Conservation (phyloP, 345 rosid species). For the Brassica nigra region DNA sequence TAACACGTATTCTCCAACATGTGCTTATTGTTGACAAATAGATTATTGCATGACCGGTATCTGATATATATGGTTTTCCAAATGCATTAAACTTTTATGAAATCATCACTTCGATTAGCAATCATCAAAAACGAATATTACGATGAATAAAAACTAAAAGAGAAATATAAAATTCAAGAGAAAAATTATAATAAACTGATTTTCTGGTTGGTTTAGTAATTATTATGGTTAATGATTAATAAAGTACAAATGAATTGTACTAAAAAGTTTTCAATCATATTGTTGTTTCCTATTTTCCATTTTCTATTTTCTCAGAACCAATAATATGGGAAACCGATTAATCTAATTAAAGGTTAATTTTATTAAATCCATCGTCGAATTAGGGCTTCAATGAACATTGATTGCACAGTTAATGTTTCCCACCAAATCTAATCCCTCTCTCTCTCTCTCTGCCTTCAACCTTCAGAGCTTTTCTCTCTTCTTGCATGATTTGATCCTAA, state of each 20-base stretch:
- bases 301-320: neutral
- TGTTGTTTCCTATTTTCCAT: too few relatives aligned
- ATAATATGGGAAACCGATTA: neutral
- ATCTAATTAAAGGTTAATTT: neutral
- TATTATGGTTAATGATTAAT: neutral
- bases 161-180: too few relatives aligned
- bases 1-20: too few relatives aligned
- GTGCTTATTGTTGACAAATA: too few relatives aligned
- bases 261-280: neutral
- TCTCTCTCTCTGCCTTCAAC: slow-evolving; percentile 29
- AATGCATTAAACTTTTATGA: neutral
- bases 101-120: neutral
- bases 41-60: too few relatives aligned
- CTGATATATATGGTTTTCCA: neutral
- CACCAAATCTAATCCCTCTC: slow-evolving; percentile 37
- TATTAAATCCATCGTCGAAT: neutral
- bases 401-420: slow-evolving; percentile 34
- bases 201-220: neutral
- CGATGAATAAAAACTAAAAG: neutral
- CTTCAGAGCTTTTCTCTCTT: slow-evolving; percentile 26
- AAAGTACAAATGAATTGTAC: neutral
- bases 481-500: slow-evolving; percentile 15
- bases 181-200: neutral
- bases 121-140: neutral
- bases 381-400: slow-evolving; percentile 13